Base-by-base conservation (phyloP, 805 yeast species). In the Zygosaccharomyces kombuchaensis region DNA sequence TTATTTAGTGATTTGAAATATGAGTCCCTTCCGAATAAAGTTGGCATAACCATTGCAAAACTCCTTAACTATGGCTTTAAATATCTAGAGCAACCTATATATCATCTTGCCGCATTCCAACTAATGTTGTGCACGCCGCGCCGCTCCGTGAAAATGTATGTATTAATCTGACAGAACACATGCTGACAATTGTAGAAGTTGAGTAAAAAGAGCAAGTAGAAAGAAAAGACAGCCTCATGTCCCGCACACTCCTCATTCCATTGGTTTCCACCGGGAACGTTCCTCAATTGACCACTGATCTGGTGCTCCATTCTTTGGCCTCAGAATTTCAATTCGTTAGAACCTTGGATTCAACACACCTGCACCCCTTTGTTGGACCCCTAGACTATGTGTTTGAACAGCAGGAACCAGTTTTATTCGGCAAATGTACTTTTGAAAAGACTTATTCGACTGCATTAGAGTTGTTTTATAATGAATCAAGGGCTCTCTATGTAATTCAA, bases 291-390 rank as follows among this genome's bases (percentile, higher is more conserved):
- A 67, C 90, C 0, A 64, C 77, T 5, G 98, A 90, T 63, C 69
- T 90, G 25, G 66, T 91, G 21, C 70, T 89, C 8, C 84, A 83
- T 56, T 62, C 68, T 6, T 34, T 48, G 32, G 78, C 82, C n/a
- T 66, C 76, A 19, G 72, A 70, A 4, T 76, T 82, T 47, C 51
- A 64, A 45, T 76, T 75, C 31, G 71, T 82, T 2, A 80, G 76
- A 9, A 58, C 76, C 12, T 65, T 90, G 23, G 84, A 84, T 55
- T 81, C 81, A 42, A 62, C 69, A 2, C 77, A 71, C 52, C 64
- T 89, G 7, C 86, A 84, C 58, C 96, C 98, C 2, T 87, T 91
- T 67, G 81, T 82, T 0, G 84, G 96, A 0, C 95, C 96, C 1
- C 67, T 75, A 9, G 96, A 88, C 58, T 69, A 69, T 46, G 59